Evolutionary conservation across 192 early-diverging fungal genomes (phyloP).

Genomic region (Coemansia sp.): DNA sequence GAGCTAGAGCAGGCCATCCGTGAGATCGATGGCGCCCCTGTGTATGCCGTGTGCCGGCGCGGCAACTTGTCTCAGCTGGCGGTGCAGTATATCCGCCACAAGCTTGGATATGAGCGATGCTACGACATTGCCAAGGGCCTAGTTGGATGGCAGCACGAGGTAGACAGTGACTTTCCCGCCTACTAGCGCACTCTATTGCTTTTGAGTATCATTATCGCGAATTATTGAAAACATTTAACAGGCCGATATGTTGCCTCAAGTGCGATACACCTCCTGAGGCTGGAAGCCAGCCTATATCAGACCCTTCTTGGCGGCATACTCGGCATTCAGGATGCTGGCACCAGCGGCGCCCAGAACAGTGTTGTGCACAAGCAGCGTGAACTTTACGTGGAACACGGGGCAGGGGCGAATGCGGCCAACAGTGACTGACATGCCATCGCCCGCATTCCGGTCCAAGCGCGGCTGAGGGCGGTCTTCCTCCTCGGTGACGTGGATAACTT

Average conservation of each 20-base stretch:
- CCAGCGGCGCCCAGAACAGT: slow-evolving; percentile 97
- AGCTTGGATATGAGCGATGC: slow-evolving; percentile 62
- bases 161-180: slow-evolving; percentile 83
- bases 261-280: neutral
- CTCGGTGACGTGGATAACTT: slow-evolving; percentile 73
- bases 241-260: too few species aligned
- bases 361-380: slow-evolving; percentile 91
- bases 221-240: neutral
- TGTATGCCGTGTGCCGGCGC: slow-evolving; percentile 85
- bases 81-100: slow-evolving; percentile 70
- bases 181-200: slow-evolving; percentile 59
- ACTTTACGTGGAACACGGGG: slow-evolving; percentile 89
- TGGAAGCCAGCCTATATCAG: slow-evolving; percentile 8
- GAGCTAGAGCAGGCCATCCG: slow-evolving; percentile 49
- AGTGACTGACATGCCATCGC: slow-evolving; percentile 87
- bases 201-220: neutral
- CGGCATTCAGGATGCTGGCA: slow-evolving; percentile 91
- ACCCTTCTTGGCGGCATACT: slow-evolving; percentile 88
- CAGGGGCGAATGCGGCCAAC: slow-evolving; percentile 89
- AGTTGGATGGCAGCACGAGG: slow-evolving; percentile 68
- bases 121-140: slow-evolving; percentile 88
- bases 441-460: slow-evolving; percentile 84
- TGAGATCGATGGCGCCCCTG: slow-evolving; percentile 46
- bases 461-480: slow-evolving; percentile 93
- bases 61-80: slow-evolving; percentile 93